Evolutionary conservation across 352 stramenopile genomes (phyloP), one percentile per base, ranked within the genome.

Genomic region (Blastocystis sp.): DNA sequence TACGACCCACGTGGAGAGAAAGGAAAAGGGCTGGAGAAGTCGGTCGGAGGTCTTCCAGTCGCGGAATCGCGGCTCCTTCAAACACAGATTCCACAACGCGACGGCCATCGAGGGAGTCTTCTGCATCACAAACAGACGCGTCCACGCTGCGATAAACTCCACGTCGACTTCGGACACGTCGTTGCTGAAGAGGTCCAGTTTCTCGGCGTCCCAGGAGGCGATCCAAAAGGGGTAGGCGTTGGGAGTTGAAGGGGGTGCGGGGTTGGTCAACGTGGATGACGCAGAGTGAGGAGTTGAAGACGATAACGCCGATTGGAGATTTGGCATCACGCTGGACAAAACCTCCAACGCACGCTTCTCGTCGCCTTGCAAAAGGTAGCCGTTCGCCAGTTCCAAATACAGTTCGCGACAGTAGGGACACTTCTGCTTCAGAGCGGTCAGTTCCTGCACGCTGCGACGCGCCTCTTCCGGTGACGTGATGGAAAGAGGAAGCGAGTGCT

Each of bases 171-270:
- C 69, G 29, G 40, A 63, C 36, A 64, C 69, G 24, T 81, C 69
- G 38, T 64, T 81, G 46, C 29, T 64, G 29, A 81, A 81, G 0
- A 81, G 18, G 44, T 81, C 69, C 32, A 81, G 69, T 61, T 81
- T 81, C 48, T 81, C 69, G 2, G 69, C 69, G 40, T 81, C 69
- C 69, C 69, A 81, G n/a, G 69, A 40, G 4, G 46, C 44, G 24
- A 81, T 44, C 8, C 3, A 16, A n/a, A 81, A 81, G 2, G 69
- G 69, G 8, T 81, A 81, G 16, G 4, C 16, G 3, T n/a, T 51
- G 24, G 29, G 24, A 75, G 51, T 14, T 59, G 3, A 14, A 32
- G 46, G 21, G 46, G 18, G 29, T 6, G 27, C 18, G 42, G 46
- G n/a, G n/a, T n/a, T n/a, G n/a, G n/a, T n/a, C n/a, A n/a, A n/a